Conservation (phyloP, 73 alveolate species). For the Symbiodinium natans region DNA sequence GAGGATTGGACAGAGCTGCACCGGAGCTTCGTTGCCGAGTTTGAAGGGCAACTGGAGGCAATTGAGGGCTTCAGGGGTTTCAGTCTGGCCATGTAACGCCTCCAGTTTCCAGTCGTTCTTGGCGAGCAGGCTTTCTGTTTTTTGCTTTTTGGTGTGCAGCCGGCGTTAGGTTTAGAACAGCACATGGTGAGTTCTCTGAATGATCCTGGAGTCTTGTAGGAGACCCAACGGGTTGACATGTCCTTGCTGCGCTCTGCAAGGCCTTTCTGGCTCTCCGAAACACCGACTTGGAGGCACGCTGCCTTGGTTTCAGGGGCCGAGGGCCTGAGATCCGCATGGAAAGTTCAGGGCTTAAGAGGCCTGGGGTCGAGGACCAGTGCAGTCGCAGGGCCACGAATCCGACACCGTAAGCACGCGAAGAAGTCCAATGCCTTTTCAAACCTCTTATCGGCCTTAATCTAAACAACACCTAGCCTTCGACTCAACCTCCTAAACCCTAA, state of each 20-base stretch:
- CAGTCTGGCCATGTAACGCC: too few relatives aligned
- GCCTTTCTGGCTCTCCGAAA: slow-evolving; percentile 48
- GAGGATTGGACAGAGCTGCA: slow-evolving; percentile 79
- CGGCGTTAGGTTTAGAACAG: background rate
- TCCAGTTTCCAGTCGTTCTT: too few relatives aligned
- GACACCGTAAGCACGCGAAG: too few relatives aligned
- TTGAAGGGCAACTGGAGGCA: slow-evolving; percentile 63
- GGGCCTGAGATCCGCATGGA: background rate
- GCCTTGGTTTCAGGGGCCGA: background rate
- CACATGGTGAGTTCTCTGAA: background rate
- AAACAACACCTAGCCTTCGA: too few relatives aligned
- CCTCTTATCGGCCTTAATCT: too few relatives aligned
- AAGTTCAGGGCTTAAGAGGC: background rate
- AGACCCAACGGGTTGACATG: background rate
- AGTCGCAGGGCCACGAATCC: too few relatives aligned
- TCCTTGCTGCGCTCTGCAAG: background rate
- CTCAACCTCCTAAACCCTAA: too few relatives aligned
- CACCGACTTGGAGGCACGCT: slow-evolving; percentile 22
- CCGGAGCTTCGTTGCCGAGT: slow-evolving; percentile 30
- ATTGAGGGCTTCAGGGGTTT: background rate
- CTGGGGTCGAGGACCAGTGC: background rate
- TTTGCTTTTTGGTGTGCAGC: too few relatives aligned
- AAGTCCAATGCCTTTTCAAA: too few relatives aligned
- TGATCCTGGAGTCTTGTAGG: too few relatives aligned
- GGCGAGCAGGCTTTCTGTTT: too few relatives aligned